These are phyloP conservation scores for Tylopilus vinaceipallidus DNA, from an alignment of 768 basidiomycete genomes.

Conservation along the genomic window DNA sequence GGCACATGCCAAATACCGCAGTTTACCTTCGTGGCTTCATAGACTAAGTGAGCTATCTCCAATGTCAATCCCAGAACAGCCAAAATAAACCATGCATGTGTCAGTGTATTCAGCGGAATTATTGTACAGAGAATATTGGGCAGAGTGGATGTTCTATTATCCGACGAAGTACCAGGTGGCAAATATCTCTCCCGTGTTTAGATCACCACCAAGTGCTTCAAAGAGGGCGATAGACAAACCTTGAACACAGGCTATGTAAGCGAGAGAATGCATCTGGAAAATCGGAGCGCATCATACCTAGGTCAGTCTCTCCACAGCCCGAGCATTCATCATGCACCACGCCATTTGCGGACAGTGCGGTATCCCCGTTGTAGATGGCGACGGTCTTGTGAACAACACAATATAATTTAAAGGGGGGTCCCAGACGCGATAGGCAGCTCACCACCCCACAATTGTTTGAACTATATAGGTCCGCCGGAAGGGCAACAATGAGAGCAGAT, in stretches of 20 bases:
- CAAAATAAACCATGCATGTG: too few relatives aligned
- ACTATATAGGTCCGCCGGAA: conserved; percentile 51
- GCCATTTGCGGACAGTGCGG: conserved; percentile 48
- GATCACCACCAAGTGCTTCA: conserved; percentile 44
- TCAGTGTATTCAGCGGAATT: too few relatives aligned
- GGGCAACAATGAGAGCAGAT: conserved; percentile 56
- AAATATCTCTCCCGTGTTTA: conserved; percentile 44
- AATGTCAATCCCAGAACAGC: too few relatives aligned
- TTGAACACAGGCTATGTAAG: too few relatives aligned
- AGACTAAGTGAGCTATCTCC: too few relatives aligned
- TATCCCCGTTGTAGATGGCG: conserved; percentile 52
- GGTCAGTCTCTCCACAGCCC: conserved; percentile 45
- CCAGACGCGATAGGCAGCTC: conserved; percentile 14
- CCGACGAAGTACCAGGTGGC: conserved; percentile 64
- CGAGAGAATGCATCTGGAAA: background rate
- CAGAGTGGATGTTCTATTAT: too few relatives aligned
- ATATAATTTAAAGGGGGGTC: conserved; percentile 3
- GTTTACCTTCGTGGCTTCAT: too few relatives aligned
- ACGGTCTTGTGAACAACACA: conserved; percentile 45
- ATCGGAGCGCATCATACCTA: conserved; percentile 46
- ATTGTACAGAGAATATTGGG: too few relatives aligned
- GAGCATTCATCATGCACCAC: conserved; percentile 56
- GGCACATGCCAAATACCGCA: too few relatives aligned
- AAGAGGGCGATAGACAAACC: conserved; percentile 68
- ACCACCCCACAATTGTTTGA: conserved; percentile 61